Evolutionary conservation across 306 rosid species (phyloP), one percentile per base, ranked within the genome.

Genomic region (Carpinus viminea): DNA sequence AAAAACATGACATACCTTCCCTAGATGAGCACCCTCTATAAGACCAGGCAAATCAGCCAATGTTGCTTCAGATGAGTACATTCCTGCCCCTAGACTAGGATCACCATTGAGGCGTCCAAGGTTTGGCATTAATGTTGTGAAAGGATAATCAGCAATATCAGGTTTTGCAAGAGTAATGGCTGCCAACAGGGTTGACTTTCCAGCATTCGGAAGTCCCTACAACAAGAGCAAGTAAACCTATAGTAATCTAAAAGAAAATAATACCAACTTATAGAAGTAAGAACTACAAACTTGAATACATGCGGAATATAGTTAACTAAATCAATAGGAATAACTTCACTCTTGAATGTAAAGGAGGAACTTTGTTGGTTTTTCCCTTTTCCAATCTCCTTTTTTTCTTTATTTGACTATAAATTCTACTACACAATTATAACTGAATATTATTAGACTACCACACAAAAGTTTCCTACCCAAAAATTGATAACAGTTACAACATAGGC

Each of bases 11-110:
- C 74, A 83, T 93, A 93, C 99, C 99, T 96, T 96, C 81, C 99
- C 99, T 79, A 93, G 87, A 88, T 96, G 99, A 85, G 99, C 98
- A 64, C 99, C 99, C 86, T 96, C 93, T 70, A 93, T 96, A 79
- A 96, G 98, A 78, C 99, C 99, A 59, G 99, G 99, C 85, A 96
- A 87, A 89, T 96, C 99, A 78, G 97, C 99, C 80, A 96, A 80
- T 34, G 99, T 96, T 79, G 97, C 97, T 85, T 91, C 99, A 17
- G 98, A 93, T 51, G 89, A 89, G 85, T 85, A 93, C 97, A 96
- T 90, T 70, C 86, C 94, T 15, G 96, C 93, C 75, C 98, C 99
- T 83, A 96, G 90, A 84, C 88, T 96, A 74, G 99, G 99, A 88
- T 93, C 99, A 56, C 99, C 99, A 68, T 85, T 86, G 74, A 95